Evolutionary conservation across 139 green algal genomes (phyloP).

Genomic region (Coelastrella sp.): DNA sequence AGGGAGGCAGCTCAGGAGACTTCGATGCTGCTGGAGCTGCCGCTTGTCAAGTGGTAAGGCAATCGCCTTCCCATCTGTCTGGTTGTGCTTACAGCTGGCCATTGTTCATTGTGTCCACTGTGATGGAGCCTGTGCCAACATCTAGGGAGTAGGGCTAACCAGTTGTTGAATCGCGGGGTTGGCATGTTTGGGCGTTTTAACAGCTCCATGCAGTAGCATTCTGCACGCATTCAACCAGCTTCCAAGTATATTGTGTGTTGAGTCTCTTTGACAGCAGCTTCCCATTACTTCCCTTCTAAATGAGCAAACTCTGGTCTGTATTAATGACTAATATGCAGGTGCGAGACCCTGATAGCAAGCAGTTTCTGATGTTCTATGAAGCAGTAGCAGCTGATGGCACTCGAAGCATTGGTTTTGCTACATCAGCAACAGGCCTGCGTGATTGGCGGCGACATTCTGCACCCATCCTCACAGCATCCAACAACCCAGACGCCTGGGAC

Average conservation of each 20-base stretch:
- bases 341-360: slow-evolving; percentile 76
- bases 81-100: no score
- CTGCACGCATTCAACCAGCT: no score
- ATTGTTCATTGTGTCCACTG: no score
- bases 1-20: slow-evolving; percentile 46
- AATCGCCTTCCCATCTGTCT: no score
- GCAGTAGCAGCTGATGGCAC: slow-evolving; percentile 73
- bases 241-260: no score
- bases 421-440: slow-evolving; percentile 72
- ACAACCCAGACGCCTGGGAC: slow-evolving; percentile 76
- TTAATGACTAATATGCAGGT: slow-evolving; percentile 47
- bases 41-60: slow-evolving; percentile 63
- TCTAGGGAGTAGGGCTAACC: no score
- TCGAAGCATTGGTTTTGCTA: slow-evolving; percentile 83
- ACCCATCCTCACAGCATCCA: slow-evolving; percentile 40
- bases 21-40: slow-evolving; percentile 76
- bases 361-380: slow-evolving; percentile 95
- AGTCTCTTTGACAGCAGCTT: no score
- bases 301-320: not conserved
- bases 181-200: no score
- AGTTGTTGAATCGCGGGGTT: no score
- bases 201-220: no score
- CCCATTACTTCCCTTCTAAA: not conserved
- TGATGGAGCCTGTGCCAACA: no score
- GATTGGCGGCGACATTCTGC: slow-evolving; percentile 68